Percentiles rank a stretch among this genome's conserved stretches.
These are phyloP conservation scores for Darksidea phi DNA, from an alignment of 495 filamentous ascomycete species.

Conservation along the genomic window DNA sequence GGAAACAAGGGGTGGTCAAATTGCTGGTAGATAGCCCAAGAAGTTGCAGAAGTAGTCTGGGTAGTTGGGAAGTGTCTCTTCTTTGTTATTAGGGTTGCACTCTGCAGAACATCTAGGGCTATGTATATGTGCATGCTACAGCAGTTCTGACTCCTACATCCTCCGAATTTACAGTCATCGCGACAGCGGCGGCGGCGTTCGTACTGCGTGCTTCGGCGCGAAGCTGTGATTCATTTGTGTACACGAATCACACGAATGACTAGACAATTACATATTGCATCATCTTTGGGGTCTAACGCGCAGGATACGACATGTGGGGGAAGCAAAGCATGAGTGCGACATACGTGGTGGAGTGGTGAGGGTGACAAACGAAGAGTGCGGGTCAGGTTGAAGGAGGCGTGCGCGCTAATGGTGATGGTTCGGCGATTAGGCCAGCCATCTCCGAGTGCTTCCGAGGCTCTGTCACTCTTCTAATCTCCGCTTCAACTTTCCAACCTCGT, in stretches of 20 bases:
- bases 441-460: not conserved
- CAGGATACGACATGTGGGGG: too few species aligned
- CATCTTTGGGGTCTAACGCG: too few species aligned
- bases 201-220: not conserved
- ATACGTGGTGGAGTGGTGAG: slow-evolving; percentile 9
- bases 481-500: not conserved
- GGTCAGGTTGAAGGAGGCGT: not conserved
- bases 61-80: slow-evolving; percentile 5
- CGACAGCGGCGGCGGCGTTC: not conserved
- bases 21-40: slow-evolving; percentile 18
- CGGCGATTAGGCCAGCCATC: not conserved
- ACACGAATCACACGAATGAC: too few species aligned
- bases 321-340: slow-evolving; percentile 3
- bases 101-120: too few species aligned
- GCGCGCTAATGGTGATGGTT: not conserved
- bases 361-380: not conserved
- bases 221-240: not conserved
- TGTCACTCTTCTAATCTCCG: not conserved
- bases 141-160: too few species aligned
- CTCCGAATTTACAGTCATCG: not conserved
- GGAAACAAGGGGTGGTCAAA: slow-evolving; percentile 45
- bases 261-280: too few species aligned
- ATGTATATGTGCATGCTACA: too few species aligned
- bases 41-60: not conserved
- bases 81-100: too few species aligned